These are phyloP conservation scores for Clavariopsis aquatica DNA, from an alignment of 495 filamentous ascomycete species.

Conservation along the genomic window DNA sequence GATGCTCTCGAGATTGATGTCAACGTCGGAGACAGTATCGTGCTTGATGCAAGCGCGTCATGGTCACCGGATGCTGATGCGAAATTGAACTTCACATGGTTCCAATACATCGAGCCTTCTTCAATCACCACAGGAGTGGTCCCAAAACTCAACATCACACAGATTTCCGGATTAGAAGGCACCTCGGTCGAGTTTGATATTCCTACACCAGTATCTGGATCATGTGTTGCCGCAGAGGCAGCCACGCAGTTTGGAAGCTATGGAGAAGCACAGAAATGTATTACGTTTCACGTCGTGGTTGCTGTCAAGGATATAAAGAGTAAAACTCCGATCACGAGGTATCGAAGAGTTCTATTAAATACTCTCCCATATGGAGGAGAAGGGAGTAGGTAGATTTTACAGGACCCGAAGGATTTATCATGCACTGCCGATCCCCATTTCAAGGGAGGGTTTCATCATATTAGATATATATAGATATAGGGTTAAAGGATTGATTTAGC, in stretches of 20 bases:
- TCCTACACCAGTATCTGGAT: background rate
- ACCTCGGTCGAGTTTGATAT: background rate
- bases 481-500: too few species aligned
- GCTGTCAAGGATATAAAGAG: slow-evolving; percentile 1
- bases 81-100: slow-evolving; percentile 16
- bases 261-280: slow-evolving; percentile 3
- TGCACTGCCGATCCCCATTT: too few species aligned
- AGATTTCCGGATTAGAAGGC: background rate
- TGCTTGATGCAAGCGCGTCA: slow-evolving; percentile 5
- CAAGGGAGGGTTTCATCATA: too few species aligned
- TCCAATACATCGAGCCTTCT: slow-evolving; percentile 16
- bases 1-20: slow-evolving; percentile 1
- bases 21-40: slow-evolving; percentile 6
- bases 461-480: too few species aligned
- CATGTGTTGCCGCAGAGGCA: background rate
- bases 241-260: slow-evolving; percentile 6
- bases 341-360: slow-evolving; percentile 15
- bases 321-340: slow-evolving; percentile 11
- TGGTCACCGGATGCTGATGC: slow-evolving; percentile 13
- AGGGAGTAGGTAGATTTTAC: background rate
- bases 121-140: background rate
- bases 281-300: slow-evolving; percentile 4
- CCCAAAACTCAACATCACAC: slow-evolving; percentile 8
- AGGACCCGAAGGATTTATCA: too few species aligned
- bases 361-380: background rate